Base-by-base conservation (phyloP, 2,329 filamentous ascomycete species). In the Allantophomopsis lycopodina region DNA sequence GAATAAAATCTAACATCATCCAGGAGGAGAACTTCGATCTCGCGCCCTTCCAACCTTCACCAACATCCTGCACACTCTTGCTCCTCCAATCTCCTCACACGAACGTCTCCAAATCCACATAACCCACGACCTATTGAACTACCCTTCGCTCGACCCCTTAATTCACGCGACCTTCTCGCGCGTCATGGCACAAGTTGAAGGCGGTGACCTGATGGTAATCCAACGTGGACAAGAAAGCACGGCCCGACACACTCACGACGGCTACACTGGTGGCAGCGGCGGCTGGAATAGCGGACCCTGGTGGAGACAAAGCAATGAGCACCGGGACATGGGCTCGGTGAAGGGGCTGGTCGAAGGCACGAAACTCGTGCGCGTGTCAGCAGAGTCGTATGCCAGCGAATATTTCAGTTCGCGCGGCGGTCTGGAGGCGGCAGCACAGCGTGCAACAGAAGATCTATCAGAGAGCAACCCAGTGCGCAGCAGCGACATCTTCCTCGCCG, bases 171-270 rank as follows among this genome's bases (percentile, higher is more conserved):
- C 91, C 46, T 98, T 98, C 65, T 83, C 83, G 40, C 80, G 87
- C 39, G 88, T 98, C 53, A 98, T 98, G 91, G 76, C 87, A n/a
- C 91, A 98, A 63, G 91, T 98, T 35, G 91, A 98, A 62, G 91
- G 91, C 47, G 91, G 91, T 40, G 91, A 96, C 53, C 70, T 98
- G 14, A 71, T 96, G 40, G 91, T 98, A 40, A 78, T 96, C 44
- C 91, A 98, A 62, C 83, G 88, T 31, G 91, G 91, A 15, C 83
- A 86, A 44, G 91, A 96, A 61, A 84, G 79, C 37, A 74, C 79
- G 36, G 77, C 76, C 21, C 78, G 78, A 35, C 74, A 79, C 34
- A 71, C 71, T 33, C 76, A 76, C 2, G 68, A 82, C 36, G 69
- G 69, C 32, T 72, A 70, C 18, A 58, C 65, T 18, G 73, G 77